Conservation (phyloP, 2,329 filamentous ascomycete species). For the Chaetothyriales sp. region DNA sequence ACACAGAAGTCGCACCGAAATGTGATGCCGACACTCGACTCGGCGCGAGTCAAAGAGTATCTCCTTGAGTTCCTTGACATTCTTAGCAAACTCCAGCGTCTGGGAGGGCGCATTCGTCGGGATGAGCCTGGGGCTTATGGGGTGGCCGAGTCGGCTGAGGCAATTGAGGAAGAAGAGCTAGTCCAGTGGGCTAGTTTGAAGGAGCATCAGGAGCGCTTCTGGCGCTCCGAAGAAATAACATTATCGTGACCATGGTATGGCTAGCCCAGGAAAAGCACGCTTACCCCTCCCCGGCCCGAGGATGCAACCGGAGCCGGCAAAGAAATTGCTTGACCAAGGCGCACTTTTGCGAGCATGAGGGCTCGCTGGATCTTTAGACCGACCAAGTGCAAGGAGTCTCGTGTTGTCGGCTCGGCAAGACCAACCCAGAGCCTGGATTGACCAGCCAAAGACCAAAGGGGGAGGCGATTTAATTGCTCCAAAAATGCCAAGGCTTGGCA, state of each 20-base stretch:
- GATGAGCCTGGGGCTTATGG: constrained; percentile 4
- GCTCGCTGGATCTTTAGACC: background rate
- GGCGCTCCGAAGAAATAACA: constrained; percentile 1
- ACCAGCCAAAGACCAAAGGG: background rate
- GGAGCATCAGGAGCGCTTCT: constrained; percentile 61
- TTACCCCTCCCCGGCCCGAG: too few species aligned
- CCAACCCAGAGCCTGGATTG: background rate
- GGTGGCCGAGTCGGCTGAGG: constrained; percentile 20
- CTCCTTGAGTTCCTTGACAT: constrained; percentile 59
- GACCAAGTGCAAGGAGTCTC: background rate
- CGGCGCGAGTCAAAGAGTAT: constrained; percentile 50
- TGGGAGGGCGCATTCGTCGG: constrained; percentile 17
- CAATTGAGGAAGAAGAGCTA: constrained; percentile 63
- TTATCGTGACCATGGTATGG: background rate
- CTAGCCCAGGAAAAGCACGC: too few species aligned
- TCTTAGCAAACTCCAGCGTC: constrained; percentile 56
- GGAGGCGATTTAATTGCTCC: background rate
- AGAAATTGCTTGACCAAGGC: too few species aligned
- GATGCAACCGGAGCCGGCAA: too few species aligned
- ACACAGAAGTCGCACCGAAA: constrained; percentile 39
- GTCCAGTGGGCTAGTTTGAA: constrained; percentile 63
- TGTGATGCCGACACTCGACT: constrained; percentile 27
- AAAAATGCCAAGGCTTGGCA: background rate
- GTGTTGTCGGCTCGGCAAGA: background rate
- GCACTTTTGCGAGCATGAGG: background rate